Conservation (phyloP, 2,329 filamentous ascomycete genomes). For the Curvularia lunata region DNA sequence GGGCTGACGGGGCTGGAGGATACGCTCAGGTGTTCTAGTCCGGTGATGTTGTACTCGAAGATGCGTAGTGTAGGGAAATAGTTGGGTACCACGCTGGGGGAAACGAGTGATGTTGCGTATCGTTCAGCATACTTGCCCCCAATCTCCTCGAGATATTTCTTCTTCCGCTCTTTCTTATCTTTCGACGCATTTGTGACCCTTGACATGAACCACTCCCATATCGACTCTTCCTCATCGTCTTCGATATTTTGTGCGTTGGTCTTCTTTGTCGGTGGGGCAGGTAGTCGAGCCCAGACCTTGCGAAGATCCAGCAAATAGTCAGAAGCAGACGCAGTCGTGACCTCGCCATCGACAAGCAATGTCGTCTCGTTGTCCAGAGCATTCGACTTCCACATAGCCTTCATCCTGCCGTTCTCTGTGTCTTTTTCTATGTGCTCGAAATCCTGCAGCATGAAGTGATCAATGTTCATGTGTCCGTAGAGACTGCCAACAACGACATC, state of each 20-base stretch:
- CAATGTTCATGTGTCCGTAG: constrained; percentile 98
- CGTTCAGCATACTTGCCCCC: constrained; percentile 84
- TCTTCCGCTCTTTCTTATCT: constrained; percentile 52
- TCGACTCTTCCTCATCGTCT: constrained; percentile 24
- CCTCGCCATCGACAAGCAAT: constrained; percentile 52
- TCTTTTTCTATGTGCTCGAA: constrained; percentile 74
- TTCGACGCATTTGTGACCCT: constrained; percentile 21
- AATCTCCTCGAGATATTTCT: constrained; percentile 69
- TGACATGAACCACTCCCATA: constrained; percentile 30
- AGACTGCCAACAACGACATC: constrained; percentile 82
- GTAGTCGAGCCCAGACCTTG: constrained; percentile 77
- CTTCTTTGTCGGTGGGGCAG: constrained; percentile 51
- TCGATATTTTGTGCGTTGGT: constrained; percentile 20
- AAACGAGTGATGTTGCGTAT: constrained; percentile 80
- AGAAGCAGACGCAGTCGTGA: constrained; percentile 70
- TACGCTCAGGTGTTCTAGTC: constrained; percentile 63
- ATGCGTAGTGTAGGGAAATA: constrained; percentile 90
- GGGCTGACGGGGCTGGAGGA: constrained; percentile 9
- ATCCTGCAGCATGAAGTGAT: constrained; percentile 94
- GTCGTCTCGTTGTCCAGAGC: constrained; percentile 38
- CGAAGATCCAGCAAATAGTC: constrained; percentile 83
- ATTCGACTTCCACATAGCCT: constrained; percentile 21
- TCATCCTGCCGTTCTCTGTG: constrained; percentile 53
- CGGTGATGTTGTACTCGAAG: constrained; percentile 90
- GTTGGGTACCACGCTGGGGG: constrained; percentile 89